A percentile compares a stretch with the other conserved stretches of the same genome.
Evolutionary conservation across 352 stramenopile genomes (phyloP).

Genomic region (Pythium insidiosum): DNA sequence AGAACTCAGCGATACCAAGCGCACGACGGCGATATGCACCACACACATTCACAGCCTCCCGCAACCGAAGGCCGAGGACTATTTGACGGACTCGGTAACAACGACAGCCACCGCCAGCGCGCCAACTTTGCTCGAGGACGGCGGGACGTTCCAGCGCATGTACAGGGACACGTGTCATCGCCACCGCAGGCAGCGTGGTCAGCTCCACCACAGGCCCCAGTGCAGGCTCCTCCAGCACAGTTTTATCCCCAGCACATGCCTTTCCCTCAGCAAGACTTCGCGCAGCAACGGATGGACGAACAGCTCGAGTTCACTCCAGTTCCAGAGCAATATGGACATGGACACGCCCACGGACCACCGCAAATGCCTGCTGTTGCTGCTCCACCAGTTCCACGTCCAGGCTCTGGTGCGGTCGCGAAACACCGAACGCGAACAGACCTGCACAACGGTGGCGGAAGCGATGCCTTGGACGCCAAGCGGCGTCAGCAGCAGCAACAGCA

Average conservation of each 20-base stretch:
- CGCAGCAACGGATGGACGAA: too few species aligned
- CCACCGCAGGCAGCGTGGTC: neutral
- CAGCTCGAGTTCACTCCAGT: too few species aligned
- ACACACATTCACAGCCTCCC: neutral
- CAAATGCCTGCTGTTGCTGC: neutral
- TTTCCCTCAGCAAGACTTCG: too few species aligned
- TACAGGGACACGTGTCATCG: neutral
- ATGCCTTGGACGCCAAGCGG: conserved; percentile 1
- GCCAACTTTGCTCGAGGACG: conserved; percentile 40
- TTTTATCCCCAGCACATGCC: too few species aligned
- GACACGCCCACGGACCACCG: neutral
- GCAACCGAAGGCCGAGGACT: conserved; percentile 2
- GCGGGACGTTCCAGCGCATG: conserved; percentile 11
- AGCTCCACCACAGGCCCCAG: neutral
- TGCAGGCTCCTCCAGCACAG: too few species aligned
- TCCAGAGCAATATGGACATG: neutral
- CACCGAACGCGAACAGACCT: conserved; percentile 19
- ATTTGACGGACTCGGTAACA: conserved; percentile 39
- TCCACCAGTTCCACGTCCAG: neutral
- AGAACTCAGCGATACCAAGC: conserved; percentile 15
- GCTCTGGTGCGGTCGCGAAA: neutral
- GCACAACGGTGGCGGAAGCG: conserved; percentile 13
- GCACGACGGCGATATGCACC: conserved; percentile 7
- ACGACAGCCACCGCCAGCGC: conserved; percentile 16
- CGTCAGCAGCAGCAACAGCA: conserved; percentile 22